Evolutionary conservation across 345 rosid species (phyloP).

Genomic region (Moricandia moricandioides): DNA sequence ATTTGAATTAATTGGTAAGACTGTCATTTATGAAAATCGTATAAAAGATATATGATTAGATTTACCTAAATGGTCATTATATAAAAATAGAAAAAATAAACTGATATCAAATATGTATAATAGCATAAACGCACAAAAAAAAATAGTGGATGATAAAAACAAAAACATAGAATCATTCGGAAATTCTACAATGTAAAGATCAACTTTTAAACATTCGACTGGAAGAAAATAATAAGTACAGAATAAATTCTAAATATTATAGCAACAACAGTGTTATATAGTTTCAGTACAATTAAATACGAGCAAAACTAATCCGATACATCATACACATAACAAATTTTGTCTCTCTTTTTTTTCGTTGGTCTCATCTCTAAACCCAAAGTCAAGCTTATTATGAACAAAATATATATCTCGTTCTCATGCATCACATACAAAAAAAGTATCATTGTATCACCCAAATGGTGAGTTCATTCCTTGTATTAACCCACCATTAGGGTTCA

Average conservation of each 20-base stretch:
- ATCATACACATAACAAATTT: slow-evolving; percentile 3
- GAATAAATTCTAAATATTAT: slow-evolving; percentile 17
- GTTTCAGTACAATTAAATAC: slow-evolving; percentile 26
- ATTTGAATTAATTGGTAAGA: too few relatives aligned
- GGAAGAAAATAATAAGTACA: slow-evolving; percentile 7
- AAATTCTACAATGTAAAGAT: not conserved
- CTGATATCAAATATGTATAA: too few relatives aligned
- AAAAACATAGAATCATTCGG: too few relatives aligned
- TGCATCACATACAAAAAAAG: slow-evolving; percentile 8
- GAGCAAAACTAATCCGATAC: slow-evolving; percentile 35
- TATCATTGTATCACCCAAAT: slow-evolving; percentile 43
- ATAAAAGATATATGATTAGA: too few relatives aligned
- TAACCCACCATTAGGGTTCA: slow-evolving; percentile 44
- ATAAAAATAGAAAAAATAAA: too few relatives aligned
- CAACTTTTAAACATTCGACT: not conserved
- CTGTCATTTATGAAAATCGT: too few relatives aligned
- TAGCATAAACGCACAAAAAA: too few relatives aligned
- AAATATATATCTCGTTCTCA: slow-evolving; percentile 21
- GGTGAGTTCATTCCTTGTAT: slow-evolving; percentile 64
- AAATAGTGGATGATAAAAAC: too few relatives aligned
- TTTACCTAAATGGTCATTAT: too few relatives aligned
- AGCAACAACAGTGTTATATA: slow-evolving; percentile 9
- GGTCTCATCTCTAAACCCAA: slow-evolving; percentile 36
- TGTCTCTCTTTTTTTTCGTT: not conserved
- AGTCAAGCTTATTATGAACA: slow-evolving; percentile 17